phyloP scores from a whole-genome alignment of 2,329 filamentous ascomycete genomes.

The Nigrospora oryzae region DNA sequence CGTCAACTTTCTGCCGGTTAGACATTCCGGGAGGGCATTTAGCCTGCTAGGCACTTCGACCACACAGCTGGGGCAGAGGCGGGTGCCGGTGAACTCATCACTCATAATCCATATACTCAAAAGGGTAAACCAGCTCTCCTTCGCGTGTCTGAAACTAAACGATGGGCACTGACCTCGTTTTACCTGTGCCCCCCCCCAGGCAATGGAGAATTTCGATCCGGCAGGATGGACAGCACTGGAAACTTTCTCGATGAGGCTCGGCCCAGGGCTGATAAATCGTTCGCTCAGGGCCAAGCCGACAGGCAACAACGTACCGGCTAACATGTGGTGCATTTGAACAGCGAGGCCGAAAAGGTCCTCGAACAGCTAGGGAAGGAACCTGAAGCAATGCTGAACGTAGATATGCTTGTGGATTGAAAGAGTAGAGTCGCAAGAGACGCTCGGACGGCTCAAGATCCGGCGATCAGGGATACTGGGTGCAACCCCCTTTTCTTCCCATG shows the following conservation, averaged over 20 bases:
- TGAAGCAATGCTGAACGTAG: no score
- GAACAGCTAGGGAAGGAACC: no score
- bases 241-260: neutral
- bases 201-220: constrained; percentile 1
- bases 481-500: no score
- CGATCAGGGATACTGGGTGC: no score
- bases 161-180: neutral
- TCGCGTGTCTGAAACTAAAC: neutral
- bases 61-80: no score
- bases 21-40: neutral
- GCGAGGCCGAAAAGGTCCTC: no score
- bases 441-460: no score
- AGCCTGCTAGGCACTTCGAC: neutral
- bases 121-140: neutral
- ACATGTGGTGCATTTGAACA: no score
- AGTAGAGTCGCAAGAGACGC: no score
- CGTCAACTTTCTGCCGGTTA: neutral
- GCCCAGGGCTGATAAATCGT: neutral
- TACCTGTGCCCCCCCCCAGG: neutral
- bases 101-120: constrained; percentile 2
- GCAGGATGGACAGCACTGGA: neutral
- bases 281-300: neutral
- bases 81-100: neutral
- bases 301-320: neutral
- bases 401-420: no score